Percentiles rank a stretch among this genome's conserved stretches.
Conservation (phyloP, 2,329 filamentous ascomycete genomes). For the Trichoderma harzianum region DNA sequence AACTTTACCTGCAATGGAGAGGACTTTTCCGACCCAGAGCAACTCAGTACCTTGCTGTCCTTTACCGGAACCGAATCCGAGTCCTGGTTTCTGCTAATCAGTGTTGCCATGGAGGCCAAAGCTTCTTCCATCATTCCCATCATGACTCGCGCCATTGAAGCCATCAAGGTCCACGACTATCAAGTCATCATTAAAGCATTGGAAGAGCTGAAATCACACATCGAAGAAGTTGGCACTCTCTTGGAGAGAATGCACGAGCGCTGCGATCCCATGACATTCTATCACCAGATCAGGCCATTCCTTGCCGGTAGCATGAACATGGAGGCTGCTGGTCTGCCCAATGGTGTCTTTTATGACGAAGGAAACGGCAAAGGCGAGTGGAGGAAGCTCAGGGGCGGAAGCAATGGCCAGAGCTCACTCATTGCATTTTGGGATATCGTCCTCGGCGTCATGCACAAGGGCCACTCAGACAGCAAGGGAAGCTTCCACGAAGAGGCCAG, state of each 20-base stretch:
- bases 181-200: conserved; percentile 61
- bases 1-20: conserved; percentile 65
- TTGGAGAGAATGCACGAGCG: conserved; percentile 84
- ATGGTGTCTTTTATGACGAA: conserved; percentile 80
- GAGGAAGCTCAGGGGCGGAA: conserved; percentile 80
- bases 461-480: conserved; percentile 32
- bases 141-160: conserved; percentile 73
- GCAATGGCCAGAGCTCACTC: conserved; percentile 87
- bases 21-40: conserved; percentile 63
- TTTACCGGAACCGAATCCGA: conserved; percentile 88
- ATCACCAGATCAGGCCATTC: conserved; percentile 82
- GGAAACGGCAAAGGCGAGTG: conserved; percentile 64
- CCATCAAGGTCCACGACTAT: conserved; percentile 60
- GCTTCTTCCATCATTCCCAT: conserved; percentile 71
- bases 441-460: conserved; percentile 73
- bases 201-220: conserved; percentile 59
- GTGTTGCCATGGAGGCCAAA: conserved; percentile 82
- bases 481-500: conserved; percentile 67
- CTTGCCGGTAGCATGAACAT: conserved; percentile 92
- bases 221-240: conserved; percentile 65
- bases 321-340: conserved; percentile 75
- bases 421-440: conserved; percentile 92
- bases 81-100: conserved; percentile 91
- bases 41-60: conserved; percentile 69
- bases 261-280: conserved; percentile 85